These are phyloP conservation scores for Trametes sanguinea DNA, from an alignment of 768 basidiomycete species.

Conservation along the genomic window DNA sequence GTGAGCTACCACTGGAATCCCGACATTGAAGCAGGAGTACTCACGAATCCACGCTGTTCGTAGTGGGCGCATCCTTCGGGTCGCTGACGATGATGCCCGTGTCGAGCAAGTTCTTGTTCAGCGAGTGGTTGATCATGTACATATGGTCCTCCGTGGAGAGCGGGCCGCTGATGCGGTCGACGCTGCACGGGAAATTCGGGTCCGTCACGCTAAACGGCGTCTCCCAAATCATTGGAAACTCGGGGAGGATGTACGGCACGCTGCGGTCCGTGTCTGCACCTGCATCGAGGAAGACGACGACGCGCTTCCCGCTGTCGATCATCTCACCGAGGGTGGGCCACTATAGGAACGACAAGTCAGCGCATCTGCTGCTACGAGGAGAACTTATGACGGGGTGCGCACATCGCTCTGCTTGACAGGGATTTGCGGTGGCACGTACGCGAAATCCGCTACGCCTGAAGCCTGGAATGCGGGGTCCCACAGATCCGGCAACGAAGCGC, in stretches of 20 bases:
- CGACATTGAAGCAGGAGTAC: constrained; percentile 14
- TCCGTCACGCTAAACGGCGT: constrained; percentile 55
- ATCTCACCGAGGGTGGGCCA: constrained; percentile 71
- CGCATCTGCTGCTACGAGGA: no score
- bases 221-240: constrained; percentile 65
- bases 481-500: constrained; percentile 45
- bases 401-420: constrained; percentile 30
- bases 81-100: constrained; percentile 33
- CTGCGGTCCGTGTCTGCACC: constrained; percentile 37
- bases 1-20: constrained; percentile 35
- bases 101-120: constrained; percentile 44
- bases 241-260: constrained; percentile 55
- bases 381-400: not conserved
- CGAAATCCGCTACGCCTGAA: constrained; percentile 43
- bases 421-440: constrained; percentile 51
- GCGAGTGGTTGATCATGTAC: constrained; percentile 60
- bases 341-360: constrained; percentile 24
- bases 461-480: constrained; percentile 57
- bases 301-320: constrained; percentile 58
- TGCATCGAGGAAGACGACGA: constrained; percentile 63
- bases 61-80: constrained; percentile 30
- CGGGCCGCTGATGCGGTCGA: constrained; percentile 53
- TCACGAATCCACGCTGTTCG: constrained; percentile 36
- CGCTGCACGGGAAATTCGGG: constrained; percentile 51
- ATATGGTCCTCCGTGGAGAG: constrained; percentile 52